Percentiles rank a stretch among this genome's conserved stretches.
phyloP scores from a whole-genome alignment of 2,329 filamentous ascomycete genomes.

The Colletotrichum abscissum region DNA sequence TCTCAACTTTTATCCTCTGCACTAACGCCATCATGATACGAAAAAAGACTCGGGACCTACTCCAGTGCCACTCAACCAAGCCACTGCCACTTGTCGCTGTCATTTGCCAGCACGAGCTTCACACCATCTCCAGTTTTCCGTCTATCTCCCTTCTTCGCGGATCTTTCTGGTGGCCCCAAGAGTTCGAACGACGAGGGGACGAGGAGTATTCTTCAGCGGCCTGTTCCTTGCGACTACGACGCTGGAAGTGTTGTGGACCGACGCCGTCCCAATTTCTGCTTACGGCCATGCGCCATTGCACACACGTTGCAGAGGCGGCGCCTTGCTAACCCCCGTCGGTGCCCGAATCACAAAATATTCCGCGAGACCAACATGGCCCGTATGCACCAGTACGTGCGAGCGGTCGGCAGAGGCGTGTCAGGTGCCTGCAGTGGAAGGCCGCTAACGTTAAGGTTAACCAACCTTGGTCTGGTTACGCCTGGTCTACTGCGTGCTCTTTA shows the following conservation, averaged over 20 bases:
- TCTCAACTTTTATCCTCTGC: constrained; percentile 33
- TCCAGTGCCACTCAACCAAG: constrained; percentile 22
- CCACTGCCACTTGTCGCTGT: constrained; percentile 38
- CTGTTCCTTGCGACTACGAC: constrained; percentile 32
- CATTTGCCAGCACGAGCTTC: constrained; percentile 30
- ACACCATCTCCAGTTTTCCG: constrained; percentile 9
- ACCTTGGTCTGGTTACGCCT: constrained; percentile 29
- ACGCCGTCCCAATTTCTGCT: constrained; percentile 26
- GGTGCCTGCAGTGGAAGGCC: constrained; percentile 32
- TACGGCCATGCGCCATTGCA: not conserved
- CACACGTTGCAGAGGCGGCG: not conserved
- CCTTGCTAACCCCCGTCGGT: not conserved
- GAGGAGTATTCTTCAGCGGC: constrained; percentile 29
- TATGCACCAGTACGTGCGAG: constrained; percentile 28
- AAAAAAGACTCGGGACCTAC: constrained; percentile 20
- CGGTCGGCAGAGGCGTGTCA: constrained; percentile 34
- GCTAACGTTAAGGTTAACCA: constrained; percentile 35
- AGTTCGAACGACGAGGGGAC: constrained; percentile 35
- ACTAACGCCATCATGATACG: constrained; percentile 30
- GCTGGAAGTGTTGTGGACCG: constrained; percentile 20
- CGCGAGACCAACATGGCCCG: constrained; percentile 3
- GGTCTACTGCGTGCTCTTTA: constrained; percentile 17
- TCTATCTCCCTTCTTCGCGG: constrained; percentile 11
- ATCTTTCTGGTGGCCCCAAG: constrained; percentile 26
- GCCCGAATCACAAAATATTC: constrained; percentile 20